Conservation (phyloP, 148 eudicot genomes). For the Amaranthus hypochondriacus region DNA sequence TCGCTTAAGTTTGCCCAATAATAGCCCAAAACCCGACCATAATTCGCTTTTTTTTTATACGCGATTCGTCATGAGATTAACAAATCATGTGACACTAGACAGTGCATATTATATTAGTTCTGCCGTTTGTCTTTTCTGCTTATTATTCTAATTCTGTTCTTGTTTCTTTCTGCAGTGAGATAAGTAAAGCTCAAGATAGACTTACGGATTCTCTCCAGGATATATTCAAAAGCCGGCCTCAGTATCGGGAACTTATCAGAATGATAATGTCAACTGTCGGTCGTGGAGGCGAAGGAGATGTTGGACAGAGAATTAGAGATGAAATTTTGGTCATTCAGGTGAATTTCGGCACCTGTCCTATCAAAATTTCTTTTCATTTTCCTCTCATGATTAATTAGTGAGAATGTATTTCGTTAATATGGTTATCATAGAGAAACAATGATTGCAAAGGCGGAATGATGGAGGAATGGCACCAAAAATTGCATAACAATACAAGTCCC, state of each 20-base stretch:
- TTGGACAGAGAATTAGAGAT: constrained; percentile 96
- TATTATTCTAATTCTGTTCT: neutral
- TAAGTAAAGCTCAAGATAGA: constrained; percentile 96
- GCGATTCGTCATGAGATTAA: no score
- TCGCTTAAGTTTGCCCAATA: no score
- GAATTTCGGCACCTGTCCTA: neutral
- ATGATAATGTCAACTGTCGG: constrained; percentile 93
- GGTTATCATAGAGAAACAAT: constrained; percentile 70
- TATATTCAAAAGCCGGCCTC: constrained; percentile 54
- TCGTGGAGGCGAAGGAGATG: constrained; percentile 99
- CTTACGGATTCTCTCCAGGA: constrained; percentile 84
- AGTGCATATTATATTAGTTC: neutral
- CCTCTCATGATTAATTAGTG: constrained; percentile 1
- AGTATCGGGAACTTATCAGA: constrained; percentile 70
- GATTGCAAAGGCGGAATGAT: constrained; percentile 93
- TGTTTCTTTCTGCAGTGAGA: constrained; percentile 60
- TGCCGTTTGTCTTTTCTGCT: constrained; percentile 1
- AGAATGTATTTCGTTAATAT: neutral
- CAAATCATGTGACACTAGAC: no score
- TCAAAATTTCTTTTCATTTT: constrained; percentile 2
- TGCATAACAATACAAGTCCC: constrained; percentile 98
- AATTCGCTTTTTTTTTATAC: no score
- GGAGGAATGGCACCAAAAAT: constrained; percentile 99
- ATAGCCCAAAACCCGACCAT: no score
- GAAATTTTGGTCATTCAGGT: constrained; percentile 97